Conservation (phyloP, 768 basidiomycete species). For the Pleurotus tuoliensis region DNA sequence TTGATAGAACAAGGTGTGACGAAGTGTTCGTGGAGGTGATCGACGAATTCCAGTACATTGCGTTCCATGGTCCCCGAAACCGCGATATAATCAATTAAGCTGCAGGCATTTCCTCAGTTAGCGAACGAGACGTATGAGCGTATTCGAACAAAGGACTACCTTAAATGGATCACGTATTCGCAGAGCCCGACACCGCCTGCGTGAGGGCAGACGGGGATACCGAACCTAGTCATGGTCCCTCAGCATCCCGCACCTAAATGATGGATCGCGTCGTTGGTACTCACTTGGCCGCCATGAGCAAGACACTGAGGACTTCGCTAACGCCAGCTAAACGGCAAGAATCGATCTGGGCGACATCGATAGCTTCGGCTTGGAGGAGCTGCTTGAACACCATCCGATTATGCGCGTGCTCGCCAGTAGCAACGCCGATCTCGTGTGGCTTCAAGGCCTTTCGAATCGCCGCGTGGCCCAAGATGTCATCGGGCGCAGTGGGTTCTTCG, state of each 20-base stretch:
- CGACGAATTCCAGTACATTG: slow-evolving; percentile 88
- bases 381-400: slow-evolving; percentile 97
- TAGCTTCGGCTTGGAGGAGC: slow-evolving; percentile 80
- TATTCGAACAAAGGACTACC: slow-evolving; percentile 28
- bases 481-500: slow-evolving; percentile 90
- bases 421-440: slow-evolving; percentile 81
- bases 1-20: slow-evolving; percentile 87
- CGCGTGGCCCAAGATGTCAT: slow-evolving; percentile 85
- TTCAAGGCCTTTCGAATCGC: slow-evolving; percentile 74
- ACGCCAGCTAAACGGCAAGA: slow-evolving; percentile 92
- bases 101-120: slow-evolving; percentile 17
- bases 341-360: slow-evolving; percentile 95
- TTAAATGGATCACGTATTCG: slow-evolving; percentile 85
- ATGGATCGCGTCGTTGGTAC: slow-evolving; percentile 9
- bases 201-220: slow-evolving; percentile 86
- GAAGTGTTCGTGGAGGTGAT: slow-evolving; percentile 95
- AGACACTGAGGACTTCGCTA: slow-evolving; percentile 85
- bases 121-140: too few relatives aligned
- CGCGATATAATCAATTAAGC: slow-evolving; percentile 90
- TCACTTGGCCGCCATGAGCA: slow-evolving; percentile 88
- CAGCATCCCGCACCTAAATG: too few relatives aligned
- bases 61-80: slow-evolving; percentile 91
- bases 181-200: slow-evolving; percentile 93
- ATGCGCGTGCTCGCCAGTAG: slow-evolving; percentile 93
- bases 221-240: slow-evolving; percentile 46